Evolutionary conservation across 129 eudicot genomes (phyloP).

Genomic region (Flaveria robusta): DNA sequence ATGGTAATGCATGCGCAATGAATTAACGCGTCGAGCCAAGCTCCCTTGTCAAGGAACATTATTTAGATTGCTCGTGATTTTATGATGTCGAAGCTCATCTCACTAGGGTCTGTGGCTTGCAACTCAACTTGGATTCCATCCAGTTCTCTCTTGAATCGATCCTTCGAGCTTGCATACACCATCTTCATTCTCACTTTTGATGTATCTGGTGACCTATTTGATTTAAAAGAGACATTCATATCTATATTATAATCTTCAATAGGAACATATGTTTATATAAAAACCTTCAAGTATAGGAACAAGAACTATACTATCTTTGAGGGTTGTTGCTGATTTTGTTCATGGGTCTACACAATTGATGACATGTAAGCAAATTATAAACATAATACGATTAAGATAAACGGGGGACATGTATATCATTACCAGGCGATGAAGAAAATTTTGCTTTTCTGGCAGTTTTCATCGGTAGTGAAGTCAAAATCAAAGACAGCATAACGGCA

Average conservation of each 20-base stretch:
- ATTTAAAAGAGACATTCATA: constrained; percentile 5
- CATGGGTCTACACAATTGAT: not conserved
- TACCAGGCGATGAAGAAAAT: constrained; percentile 92
- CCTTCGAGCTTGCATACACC: constrained; percentile 96
- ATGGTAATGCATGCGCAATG: constrained; percentile 20
- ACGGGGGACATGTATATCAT: constrained; percentile 13
- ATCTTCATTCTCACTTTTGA: constrained; percentile 93
- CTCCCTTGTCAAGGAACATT: constrained; percentile 12
- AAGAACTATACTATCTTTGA: not conserved
- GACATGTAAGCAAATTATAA: not conserved
- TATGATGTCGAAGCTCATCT: constrained; percentile 87
- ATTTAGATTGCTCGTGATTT: constrained; percentile 70
- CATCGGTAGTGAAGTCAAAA: constrained; percentile 78
- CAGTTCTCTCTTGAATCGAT: constrained; percentile 87
- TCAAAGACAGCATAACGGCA: constrained; percentile 92
- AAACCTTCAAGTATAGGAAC: not conserved
- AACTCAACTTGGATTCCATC: constrained; percentile 90
- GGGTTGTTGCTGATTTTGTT: not conserved
- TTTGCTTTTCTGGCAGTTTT: constrained; percentile 94
- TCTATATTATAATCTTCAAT: constrained; percentile 20
- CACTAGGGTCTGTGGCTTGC: constrained; percentile 94
- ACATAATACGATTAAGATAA: constrained; percentile 8
- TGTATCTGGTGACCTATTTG: constrained; percentile 75
- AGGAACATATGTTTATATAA: not conserved
- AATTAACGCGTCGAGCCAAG: constrained; percentile 27